Evolutionary conservation across 2,329 filamentous ascomycete genomes (phyloP).

Genomic region (Fusarium bactridioides): DNA sequence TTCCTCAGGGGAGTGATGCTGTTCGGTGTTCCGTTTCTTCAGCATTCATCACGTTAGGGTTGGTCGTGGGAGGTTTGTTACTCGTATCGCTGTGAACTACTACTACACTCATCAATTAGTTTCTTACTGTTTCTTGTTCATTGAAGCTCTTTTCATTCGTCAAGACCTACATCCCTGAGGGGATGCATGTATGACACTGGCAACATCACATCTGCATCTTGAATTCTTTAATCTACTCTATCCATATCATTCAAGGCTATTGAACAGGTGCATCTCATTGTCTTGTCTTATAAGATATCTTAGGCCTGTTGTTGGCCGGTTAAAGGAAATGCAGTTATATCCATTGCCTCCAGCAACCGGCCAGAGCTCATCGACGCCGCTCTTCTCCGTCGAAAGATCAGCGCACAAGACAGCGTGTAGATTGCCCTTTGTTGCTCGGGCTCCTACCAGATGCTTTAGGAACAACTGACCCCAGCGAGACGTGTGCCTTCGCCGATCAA

Average conservation of each 20-base stretch:
- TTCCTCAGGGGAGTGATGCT: background rate
- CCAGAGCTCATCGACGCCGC: background rate
- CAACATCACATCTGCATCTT: too few relatives aligned
- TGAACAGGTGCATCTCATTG: background rate
- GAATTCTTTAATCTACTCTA: too few relatives aligned
- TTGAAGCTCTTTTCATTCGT: accelerated
- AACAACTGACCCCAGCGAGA: background rate
- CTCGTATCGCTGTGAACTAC: too few relatives aligned
- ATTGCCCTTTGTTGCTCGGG: background rate
- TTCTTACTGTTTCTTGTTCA: accelerated
- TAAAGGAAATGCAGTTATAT: accelerated
- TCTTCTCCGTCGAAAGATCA: background rate
- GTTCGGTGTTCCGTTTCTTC: background rate
- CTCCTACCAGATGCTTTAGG: background rate
- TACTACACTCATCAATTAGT: too few relatives aligned
- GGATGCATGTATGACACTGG: too few relatives aligned
- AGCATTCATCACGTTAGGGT: accelerated
- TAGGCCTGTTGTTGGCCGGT: accelerated
- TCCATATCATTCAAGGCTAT: too few relatives aligned
- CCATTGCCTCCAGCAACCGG: accelerated
- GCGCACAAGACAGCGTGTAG: background rate
- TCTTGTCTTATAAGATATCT: accelerated
- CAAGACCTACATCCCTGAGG: too few relatives aligned
- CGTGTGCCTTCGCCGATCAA: accelerated
- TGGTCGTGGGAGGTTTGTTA: background rate